Evolutionary conservation across 257 asterid species (phyloP).

Genomic region (Solanum clarkiae): DNA sequence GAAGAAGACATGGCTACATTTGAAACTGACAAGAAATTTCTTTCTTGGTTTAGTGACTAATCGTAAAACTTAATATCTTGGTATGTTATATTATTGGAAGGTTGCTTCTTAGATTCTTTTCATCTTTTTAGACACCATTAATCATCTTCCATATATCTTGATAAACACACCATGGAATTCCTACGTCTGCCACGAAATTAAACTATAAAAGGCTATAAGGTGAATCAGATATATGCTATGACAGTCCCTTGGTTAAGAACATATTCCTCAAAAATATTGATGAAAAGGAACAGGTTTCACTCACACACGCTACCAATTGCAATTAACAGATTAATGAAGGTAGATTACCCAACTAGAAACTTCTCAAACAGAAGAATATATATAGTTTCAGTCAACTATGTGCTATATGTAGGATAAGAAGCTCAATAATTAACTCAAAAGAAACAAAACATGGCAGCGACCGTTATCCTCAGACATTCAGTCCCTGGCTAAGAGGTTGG

Average conservation of each 20-base stretch:
- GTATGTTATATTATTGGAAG: background rate
- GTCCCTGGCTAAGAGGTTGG: too few relatives aligned
- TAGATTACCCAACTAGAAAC: background rate
- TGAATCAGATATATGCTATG: background rate
- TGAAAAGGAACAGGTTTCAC: background rate
- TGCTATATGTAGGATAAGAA: background rate
- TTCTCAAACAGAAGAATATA: background rate
- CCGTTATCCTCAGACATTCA: too few relatives aligned
- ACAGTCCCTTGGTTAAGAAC: background rate
- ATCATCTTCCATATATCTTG: background rate
- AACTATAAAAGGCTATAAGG: background rate
- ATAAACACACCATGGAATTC: background rate
- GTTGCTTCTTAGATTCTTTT: background rate
- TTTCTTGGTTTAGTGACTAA: background rate
- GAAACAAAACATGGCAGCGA: background rate
- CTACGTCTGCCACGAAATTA: background rate
- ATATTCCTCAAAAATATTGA: background rate
- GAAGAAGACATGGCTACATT: slow-evolving; percentile 32
- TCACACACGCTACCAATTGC: background rate
- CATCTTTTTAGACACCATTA: background rate
- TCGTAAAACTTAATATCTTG: background rate
- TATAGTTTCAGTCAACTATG: background rate
- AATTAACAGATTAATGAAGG: background rate
- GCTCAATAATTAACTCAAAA: background rate
- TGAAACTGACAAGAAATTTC: slow-evolving; percentile 25